These are phyloP conservation scores for Salvia miltiorrhiza DNA, from an alignment of 257 asterid genomes.

Conservation along the genomic window DNA sequence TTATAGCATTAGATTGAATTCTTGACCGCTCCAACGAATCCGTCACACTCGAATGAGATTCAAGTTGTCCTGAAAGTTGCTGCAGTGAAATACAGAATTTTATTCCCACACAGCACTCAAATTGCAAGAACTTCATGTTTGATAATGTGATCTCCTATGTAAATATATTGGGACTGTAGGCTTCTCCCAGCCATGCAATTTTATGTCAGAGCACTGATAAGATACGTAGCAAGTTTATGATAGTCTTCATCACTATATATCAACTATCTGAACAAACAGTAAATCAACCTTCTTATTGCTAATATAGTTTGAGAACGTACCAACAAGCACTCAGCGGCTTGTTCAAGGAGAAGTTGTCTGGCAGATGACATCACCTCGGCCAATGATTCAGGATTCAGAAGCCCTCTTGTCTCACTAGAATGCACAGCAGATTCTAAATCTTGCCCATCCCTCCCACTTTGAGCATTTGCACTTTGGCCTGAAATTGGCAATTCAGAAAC, in stretches of 20 bases:
- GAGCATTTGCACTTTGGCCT: slow-evolving; percentile 43
- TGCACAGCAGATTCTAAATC: slow-evolving; percentile 30
- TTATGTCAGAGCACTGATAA: background rate
- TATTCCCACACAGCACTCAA: slow-evolving; percentile 5
- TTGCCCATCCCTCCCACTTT: slow-evolving; percentile 40
- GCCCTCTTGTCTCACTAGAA: slow-evolving; percentile 53
- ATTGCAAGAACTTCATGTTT: background rate
- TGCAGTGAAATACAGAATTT: slow-evolving; percentile 32
- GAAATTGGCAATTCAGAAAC: slow-evolving; percentile 37
- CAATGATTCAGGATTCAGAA: slow-evolving; percentile 83
- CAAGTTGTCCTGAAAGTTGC: slow-evolving; percentile 74
- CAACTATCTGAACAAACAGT: background rate
- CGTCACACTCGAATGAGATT: slow-evolving; percentile 51
- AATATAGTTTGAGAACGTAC: slow-evolving; percentile 44
- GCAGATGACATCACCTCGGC: slow-evolving; percentile 63
- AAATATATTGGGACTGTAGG: background rate
- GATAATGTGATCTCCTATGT: background rate
- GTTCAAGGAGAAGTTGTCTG: slow-evolving; percentile 60
- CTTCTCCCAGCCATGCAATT: background rate
- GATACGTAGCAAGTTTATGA: background rate
- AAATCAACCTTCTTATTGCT: background rate
- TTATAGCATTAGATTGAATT: slow-evolving; percentile 65
- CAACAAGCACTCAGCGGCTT: slow-evolving; percentile 69
- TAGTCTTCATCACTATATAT: background rate
- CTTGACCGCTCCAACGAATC: slow-evolving; percentile 67